A percentile compares a stretch with the other conserved stretches of the same genome.
These are phyloP conservation scores for Mortierella claussenii DNA, from an alignment of 192 early-diverging fungal genomes.

Conservation along the genomic window DNA sequence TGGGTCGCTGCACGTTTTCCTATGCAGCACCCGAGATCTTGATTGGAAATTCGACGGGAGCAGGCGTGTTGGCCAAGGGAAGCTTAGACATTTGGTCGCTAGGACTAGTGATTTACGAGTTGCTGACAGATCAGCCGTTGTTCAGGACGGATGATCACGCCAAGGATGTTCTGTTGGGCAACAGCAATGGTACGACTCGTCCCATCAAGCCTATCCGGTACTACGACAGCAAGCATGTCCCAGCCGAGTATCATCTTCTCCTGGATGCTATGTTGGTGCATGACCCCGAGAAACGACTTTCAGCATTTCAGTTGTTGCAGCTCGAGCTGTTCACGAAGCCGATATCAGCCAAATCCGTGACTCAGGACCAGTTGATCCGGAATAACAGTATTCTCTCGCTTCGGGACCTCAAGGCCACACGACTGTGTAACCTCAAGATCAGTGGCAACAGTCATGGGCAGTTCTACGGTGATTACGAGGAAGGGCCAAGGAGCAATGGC, in stretches of 20 bases:
- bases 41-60: constrained; percentile 38
- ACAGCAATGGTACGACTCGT: not conserved
- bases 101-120: constrained; percentile 58
- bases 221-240: constrained; percentile 26
- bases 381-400: constrained; percentile 41
- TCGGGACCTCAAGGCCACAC: constrained; percentile 27
- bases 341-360: not conserved
- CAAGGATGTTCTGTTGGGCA: constrained; percentile 18
- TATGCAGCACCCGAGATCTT: constrained; percentile 60
- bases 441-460: not conserved
- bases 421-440: constrained; percentile 24
- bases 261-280: constrained; percentile 37
- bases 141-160: constrained; percentile 44
- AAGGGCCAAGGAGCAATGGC: not conserved
- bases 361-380: constrained; percentile 19
- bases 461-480: not conserved
- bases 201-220: constrained; percentile 24
- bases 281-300: constrained; percentile 25
- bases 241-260: constrained; percentile 10
- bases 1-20: constrained; percentile 58
- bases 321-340: constrained; percentile 37
- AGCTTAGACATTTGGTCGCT: constrained; percentile 61
- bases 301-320: constrained; percentile 28
- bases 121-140: constrained; percentile 36
- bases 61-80: constrained; percentile 52